Base-by-base conservation (phyloP, 179 eudicot species). In the Beta lomatogona region DNA sequence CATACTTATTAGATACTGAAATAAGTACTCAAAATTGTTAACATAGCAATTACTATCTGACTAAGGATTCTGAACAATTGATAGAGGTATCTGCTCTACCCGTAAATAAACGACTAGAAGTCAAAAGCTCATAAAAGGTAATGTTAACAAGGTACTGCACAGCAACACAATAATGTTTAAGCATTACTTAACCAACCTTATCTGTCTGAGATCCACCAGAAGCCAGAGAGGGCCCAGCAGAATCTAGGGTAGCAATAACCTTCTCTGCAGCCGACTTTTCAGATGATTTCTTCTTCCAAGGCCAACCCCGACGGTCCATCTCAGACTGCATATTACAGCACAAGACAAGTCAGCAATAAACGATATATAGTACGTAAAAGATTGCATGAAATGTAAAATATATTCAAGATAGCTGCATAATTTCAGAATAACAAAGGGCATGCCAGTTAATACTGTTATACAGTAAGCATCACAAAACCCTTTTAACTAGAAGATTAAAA, bases 281-380 rank as follows among this genome's bases (percentile, higher is more conserved):
- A 63, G 96, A 90, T 68, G 98, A 91, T 82, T 93, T 94, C 75
- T 91, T 94, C 92, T 93, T 94, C 98, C 98, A 94, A 4, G 97
- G 98, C 98, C 98, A 94, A 88, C 93, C 87, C 78, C 92, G 84
- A 52, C 87, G 86, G 41, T 94, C 98, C 98, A 94, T 94, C 80
- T 85, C 85, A 69, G 74, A 81, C 91, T 90, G 86, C 75, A 80
- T 46, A 58, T 52, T 28, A 65, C 14, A 54, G 36, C 71, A 77
- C 46, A 75, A 70, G 52, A n/a, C 28, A 59, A 52, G 31, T 18
- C 31, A 52, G 53, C 36, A 6, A 59, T 28, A 50, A 41, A 75
- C 11, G 59, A 75, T 70, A 48, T 36, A 36, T 36, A 36, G 41
- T 36, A 36, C 41, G 41, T 36, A 36, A 36, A 36, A 2, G 50